Evolutionary conservation across 768 basidiomycete genomes (phyloP), one percentile per base, ranked within the genome.

Genomic region (Multifurca ochricompacta): DNA sequence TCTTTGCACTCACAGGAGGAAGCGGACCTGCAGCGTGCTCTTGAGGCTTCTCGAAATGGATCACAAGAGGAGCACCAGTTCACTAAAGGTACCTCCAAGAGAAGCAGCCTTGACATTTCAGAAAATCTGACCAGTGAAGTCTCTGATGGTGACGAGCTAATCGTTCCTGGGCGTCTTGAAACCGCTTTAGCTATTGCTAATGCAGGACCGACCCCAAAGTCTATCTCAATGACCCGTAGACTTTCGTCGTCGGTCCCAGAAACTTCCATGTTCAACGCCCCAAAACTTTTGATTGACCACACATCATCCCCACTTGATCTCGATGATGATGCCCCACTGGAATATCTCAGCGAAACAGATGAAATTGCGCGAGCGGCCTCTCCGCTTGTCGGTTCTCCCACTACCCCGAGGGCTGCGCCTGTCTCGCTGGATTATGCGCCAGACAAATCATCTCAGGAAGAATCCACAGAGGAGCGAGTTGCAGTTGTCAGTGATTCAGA

Each of bases 151-250:
- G 74, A 78, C 7, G 77, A 81, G 46, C 67, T 79, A 18, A 74
- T 75, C 21, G 69, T 75, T 2, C 81, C 77, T 0, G 74, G 74
- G 19, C 74, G 82, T 18, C 68, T 87, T n/a, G 82, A 82, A 61
- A 84, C 83, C 1, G 81, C 77, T 1, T 67, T 88, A 27, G 76
- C 84, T 9, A 80, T 88, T 39, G 87, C 79, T 16, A 82, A 82
- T 48, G 75, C 83, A 7, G 74, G 74, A 5, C 72, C 73, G 13
- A 66, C 68, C 9, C 67, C 60, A 42, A 63, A 59, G 57, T 32
- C 62, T 19, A 43, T 53, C 56, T 48, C 52, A 11, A 39, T 61
- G 54, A 10, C 53, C 2, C 43, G 21, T 36, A 46, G 59, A 21
- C 10, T 36, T 16, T 18, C 48, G 21, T 18, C 34, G 13, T 18